Evolutionary conservation across 2,329 filamentous ascomycete species (phyloP).

Genomic region (Colletotrichum chlorophyti): DNA sequence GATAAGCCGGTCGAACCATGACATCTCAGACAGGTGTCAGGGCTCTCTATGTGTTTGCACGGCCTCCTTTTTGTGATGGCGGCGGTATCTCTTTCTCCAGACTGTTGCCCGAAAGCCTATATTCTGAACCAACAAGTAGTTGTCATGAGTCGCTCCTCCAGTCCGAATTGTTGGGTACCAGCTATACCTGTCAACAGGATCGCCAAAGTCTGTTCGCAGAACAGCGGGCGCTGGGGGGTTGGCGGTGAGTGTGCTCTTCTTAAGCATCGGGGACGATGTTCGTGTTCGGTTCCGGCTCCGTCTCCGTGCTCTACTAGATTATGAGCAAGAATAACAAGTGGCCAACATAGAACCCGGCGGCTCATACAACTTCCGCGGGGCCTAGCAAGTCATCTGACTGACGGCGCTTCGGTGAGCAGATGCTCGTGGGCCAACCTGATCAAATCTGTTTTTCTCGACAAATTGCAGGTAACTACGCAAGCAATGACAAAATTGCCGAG

Average conservation of each 20-base stretch:
- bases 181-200: neutral
- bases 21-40: conserved; percentile 21
- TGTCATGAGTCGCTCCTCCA: neutral
- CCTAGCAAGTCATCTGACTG: neutral
- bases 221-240: no score
- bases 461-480: no score
- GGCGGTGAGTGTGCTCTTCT: no score
- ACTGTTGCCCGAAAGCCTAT: neutral
- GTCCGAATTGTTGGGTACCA: neutral
- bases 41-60: neutral
- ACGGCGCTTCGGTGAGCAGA: neutral
- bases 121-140: neutral
- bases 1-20: conserved; percentile 10
- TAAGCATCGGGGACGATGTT: neutral
- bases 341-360: neutral
- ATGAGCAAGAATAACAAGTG: neutral
- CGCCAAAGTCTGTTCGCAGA: neutral
- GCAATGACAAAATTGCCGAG: neutral
- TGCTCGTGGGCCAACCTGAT: neutral
- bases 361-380: neutral
- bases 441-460: no score
- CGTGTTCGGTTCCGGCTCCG: conserved; percentile 9
- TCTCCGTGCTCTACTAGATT: neutral
- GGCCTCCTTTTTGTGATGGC: neutral
- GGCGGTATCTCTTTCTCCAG: neutral